These are phyloP conservation scores for Tolypocladium paradoxum DNA, from an alignment of 2,329 filamentous ascomycete species.

Conservation along the genomic window DNA sequence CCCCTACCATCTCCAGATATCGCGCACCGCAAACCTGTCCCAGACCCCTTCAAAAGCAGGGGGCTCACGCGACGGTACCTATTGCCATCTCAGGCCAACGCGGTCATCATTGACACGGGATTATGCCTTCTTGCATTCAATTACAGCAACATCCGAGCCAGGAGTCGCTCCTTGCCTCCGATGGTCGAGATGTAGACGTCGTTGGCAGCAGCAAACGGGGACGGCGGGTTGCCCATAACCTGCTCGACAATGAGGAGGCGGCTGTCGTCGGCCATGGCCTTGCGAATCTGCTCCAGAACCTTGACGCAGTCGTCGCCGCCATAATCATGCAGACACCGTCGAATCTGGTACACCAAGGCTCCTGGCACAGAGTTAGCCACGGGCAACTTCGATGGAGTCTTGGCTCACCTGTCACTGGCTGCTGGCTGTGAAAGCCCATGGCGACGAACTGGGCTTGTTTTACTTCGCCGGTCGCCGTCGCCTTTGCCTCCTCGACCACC, in stretches of 20 bases:
- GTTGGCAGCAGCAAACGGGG: constrained; percentile 11
- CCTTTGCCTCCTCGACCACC: constrained; percentile 11
- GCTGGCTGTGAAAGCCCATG: constrained; percentile 10
- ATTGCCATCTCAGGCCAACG: too few species aligned
- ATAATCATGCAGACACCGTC: constrained; percentile 27
- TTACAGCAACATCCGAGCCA: constrained; percentile 6
- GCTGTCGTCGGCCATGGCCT: constrained; percentile 20
- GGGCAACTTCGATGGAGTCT: background rate
- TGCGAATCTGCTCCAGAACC: constrained; percentile 18
- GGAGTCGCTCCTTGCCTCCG: constrained; percentile 20
- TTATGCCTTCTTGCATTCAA: constrained; percentile 9
- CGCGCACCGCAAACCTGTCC: too few species aligned
- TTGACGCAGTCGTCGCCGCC: constrained; percentile 17
- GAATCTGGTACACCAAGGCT: constrained; percentile 24
- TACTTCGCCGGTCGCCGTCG: constrained; percentile 4
- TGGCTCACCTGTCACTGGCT: constrained; percentile 7
- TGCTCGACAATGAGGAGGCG: constrained; percentile 22
- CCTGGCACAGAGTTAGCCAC: constrained; percentile 9
- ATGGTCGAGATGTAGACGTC: constrained; percentile 21
- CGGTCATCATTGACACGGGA: too few species aligned
- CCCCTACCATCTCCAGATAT: too few species aligned
- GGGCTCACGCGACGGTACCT: too few species aligned
- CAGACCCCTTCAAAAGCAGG: too few species aligned
- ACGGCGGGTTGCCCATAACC: constrained; percentile 16
- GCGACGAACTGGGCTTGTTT: background rate